Evolutionary conservation across 2,329 filamentous ascomycete species (phyloP), one percentile per base, ranked within the genome.

Genomic region (Mariannaea elegans): DNA sequence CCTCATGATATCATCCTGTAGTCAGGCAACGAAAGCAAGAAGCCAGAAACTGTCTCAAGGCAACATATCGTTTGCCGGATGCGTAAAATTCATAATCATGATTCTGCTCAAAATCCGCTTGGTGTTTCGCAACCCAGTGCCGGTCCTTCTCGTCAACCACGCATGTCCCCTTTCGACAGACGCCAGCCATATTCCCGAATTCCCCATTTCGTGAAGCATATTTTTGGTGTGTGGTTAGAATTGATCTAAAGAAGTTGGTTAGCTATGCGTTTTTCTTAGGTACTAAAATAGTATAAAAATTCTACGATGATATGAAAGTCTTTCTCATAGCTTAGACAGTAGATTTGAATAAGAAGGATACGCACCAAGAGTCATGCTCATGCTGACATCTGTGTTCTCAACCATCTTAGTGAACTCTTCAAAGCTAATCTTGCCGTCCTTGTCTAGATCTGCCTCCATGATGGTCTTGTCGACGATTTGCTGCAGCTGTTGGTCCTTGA

Each of bases 381-480:
- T 88, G 80, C 86, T 89, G 68, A 90, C 84, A 72, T 90, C 88
- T 56, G 94, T 98, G 76, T 91, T 97, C 85, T 97, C 94, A 50
- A 99, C 95, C 94, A 99, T 98, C 82, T 95, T 93, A 62, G 89
- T 94, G 76, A 99, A 99, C 84, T 99, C 95, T 80, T 98, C 93
- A 73, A 99, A 99, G 82, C 93, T 97, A 77, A 99, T 98, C 85
- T 96, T 97, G 73, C 95, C 95, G 77, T 99, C 95, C 62, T 89
- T 89, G 79, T 99, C 95, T 70, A 94, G 85, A 78, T 99, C 95
- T 47, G 95, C 95, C 82, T 99, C 95, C 95, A 98, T 98, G 77
- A 99, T 98, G 61, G 95, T 99, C 88, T 99, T 99, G 83, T 99
- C 95, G 70, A 99, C 95, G 76, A 99, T 99, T 87, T 94, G 95